Conservation (phyloP, 106 monocot species). For the Chionographis japonica region DNA sequence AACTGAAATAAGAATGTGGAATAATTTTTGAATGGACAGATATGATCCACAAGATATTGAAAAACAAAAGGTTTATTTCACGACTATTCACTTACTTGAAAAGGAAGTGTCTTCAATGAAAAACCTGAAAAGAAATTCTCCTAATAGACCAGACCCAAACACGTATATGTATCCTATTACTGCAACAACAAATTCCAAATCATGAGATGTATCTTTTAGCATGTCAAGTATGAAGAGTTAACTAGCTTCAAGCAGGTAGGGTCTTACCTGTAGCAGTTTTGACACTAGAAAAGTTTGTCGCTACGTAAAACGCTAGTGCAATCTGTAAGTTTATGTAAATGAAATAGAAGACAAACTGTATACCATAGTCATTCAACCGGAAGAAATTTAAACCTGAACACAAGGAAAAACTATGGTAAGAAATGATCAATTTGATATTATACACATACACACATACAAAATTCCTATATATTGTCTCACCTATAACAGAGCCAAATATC, state of each 20-base stretch:
- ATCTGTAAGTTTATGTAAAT: constrained; percentile 74
- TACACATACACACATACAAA: background rate
- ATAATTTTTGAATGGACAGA: too few relatives aligned
- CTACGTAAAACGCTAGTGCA: constrained; percentile 51
- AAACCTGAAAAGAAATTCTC: constrained; percentile 25
- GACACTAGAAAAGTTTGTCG: constrained; percentile 52
- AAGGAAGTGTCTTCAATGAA: constrained; percentile 43
- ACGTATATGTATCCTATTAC: constrained; percentile 53
- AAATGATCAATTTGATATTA: background rate
- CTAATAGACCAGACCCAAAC: constrained; percentile 53
- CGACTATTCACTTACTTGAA: constrained; percentile 32
- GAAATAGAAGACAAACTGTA: constrained; percentile 79
- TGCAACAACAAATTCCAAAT: constrained; percentile 23
- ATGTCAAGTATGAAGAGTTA: too few relatives aligned
- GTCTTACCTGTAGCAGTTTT: constrained; percentile 57
- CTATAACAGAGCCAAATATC: constrained; percentile 49
- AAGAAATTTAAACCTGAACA: constrained; percentile 55
- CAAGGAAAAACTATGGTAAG: background rate
- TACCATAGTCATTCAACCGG: constrained; percentile 59
- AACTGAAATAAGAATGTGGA: background rate
- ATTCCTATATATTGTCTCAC: constrained; percentile 21
- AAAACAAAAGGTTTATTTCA: background rate
- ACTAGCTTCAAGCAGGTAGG: too few relatives aligned
- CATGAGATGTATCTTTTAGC: background rate
- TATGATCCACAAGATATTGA: too few relatives aligned